Conservation (phyloP, 108 stramenopile genomes). For the Pinguiococcus pyrenoidosus region DNA sequence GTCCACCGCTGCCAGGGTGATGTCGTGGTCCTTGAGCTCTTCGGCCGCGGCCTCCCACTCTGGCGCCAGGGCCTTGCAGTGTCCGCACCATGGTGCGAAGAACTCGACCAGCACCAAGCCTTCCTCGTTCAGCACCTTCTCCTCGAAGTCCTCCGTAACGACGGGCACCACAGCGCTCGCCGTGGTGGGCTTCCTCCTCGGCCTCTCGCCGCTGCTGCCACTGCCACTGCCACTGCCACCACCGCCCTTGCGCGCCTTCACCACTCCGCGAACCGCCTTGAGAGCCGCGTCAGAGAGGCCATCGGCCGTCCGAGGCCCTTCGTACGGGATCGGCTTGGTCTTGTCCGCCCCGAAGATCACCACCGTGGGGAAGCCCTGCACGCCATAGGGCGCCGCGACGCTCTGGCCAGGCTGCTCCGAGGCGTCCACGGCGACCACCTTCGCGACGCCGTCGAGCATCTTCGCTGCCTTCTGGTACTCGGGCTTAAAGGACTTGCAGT, state of each 20-base stretch:
- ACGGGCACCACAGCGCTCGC: conserved; percentile 13
- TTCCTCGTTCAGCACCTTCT: conserved; percentile 33
- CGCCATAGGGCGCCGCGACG: conserved; percentile 15
- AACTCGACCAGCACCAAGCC: conserved; percentile 42
- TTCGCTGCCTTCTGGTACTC: conserved; percentile 35
- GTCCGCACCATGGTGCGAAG: conserved; percentile 54
- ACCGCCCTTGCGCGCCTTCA: conserved; percentile 14
- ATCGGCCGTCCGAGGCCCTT: conserved; percentile 18
- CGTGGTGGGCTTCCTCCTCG: conserved; percentile 4
- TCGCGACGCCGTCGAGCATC: conserved; percentile 31
- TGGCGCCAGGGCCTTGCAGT: conserved; percentile 47
- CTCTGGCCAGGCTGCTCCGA: too few species aligned
- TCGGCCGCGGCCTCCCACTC: conserved; percentile 28
- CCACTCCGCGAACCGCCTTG: conserved; percentile 6
- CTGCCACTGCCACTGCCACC: not conserved
- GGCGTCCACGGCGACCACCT: conserved; percentile 24
- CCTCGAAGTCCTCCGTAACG: conserved; percentile 26
- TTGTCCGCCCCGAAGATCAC: conserved; percentile 39
- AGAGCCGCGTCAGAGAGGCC: conserved; percentile 22
- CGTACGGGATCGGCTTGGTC: conserved; percentile 26
- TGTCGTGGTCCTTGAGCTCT: conserved; percentile 18
- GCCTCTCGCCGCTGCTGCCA: not conserved
- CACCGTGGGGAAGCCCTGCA: conserved; percentile 37
- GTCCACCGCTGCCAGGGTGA: conserved; percentile 59
- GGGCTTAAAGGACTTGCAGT: conserved; percentile 28